These are phyloP conservation scores for Aspergillaceae sp. DNA, from an alignment of 2,329 filamentous ascomycete species.

Conservation along the genomic window DNA sequence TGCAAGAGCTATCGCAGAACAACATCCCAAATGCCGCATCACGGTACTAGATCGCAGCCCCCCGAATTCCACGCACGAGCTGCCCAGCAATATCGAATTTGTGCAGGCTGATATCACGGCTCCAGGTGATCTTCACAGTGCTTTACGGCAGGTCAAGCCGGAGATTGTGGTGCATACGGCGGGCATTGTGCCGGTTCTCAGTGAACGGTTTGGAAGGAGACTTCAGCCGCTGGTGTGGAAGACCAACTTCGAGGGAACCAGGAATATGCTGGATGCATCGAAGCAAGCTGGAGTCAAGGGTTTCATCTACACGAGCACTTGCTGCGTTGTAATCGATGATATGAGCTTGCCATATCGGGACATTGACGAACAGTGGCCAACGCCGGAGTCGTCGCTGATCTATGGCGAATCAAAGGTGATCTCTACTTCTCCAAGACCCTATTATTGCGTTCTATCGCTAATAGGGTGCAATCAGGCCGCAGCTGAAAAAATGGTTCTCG, in stretches of 20 bases:
- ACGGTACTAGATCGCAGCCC: constrained; percentile 29
- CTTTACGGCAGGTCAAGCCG: constrained; percentile 36
- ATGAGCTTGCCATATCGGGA: constrained; percentile 27
- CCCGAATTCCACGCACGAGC: constrained; percentile 18
- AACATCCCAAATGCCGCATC: constrained; percentile 28
- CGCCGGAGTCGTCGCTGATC: constrained; percentile 29
- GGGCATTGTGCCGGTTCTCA: constrained; percentile 35
- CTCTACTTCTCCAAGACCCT: background rate
- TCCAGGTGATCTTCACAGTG: constrained; percentile 16
- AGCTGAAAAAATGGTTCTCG: constrained; percentile 35
- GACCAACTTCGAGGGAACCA: constrained; percentile 49
- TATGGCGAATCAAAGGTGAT: constrained; percentile 39
- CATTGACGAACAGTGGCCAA: constrained; percentile 34
- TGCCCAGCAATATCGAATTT: constrained; percentile 18
- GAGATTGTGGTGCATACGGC: constrained; percentile 48
- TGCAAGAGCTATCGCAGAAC: constrained; percentile 28
- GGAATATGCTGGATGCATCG: constrained; percentile 43
- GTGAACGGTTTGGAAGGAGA: constrained; percentile 29
- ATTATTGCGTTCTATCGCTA: constrained; percentile 1
- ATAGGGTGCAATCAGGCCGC: constrained; percentile 24
- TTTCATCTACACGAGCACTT: constrained; percentile 50
- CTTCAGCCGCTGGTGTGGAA: constrained; percentile 36
- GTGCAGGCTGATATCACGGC: constrained; percentile 29
- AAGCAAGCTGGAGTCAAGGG: constrained; percentile 37
- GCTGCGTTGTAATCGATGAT: constrained; percentile 48